Percentiles rank a stretch among this genome's conserved stretches.
phyloP scores from a whole-genome alignment of 2,329 filamentous ascomycete species.

The Fusarium udum region DNA sequence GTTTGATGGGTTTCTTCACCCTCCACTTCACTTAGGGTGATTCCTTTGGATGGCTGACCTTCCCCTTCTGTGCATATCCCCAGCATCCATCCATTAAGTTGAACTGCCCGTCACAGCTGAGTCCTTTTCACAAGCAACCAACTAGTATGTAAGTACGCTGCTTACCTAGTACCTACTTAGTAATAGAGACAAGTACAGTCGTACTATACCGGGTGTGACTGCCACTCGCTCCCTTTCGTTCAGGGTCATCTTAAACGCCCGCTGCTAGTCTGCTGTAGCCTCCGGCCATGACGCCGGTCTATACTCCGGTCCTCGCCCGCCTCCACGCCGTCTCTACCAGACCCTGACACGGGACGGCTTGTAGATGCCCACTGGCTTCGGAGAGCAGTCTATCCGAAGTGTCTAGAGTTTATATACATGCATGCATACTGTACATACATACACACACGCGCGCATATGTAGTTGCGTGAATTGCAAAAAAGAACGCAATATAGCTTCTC shows the following conservation, averaged over 20 bases:
- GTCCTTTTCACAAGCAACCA: not conserved
- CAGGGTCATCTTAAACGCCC: slow-evolving; percentile 4
- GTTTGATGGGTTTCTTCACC: slow-evolving; percentile 6
- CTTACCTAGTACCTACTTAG: not conserved
- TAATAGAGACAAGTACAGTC: not conserved
- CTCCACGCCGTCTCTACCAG: slow-evolving; percentile 15
- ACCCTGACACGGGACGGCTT: not conserved
- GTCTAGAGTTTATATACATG: not conserved
- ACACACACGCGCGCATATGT: not conserved
- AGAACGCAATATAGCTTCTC: not conserved
- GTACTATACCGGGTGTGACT: not conserved
- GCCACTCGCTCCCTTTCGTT: slow-evolving; percentile 1
- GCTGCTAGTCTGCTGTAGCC: not conserved
- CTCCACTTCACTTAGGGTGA: slow-evolving; percentile 3
- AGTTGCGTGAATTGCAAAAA: not conserved
- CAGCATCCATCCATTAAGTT: not conserved
- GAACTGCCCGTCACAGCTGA: not conserved
- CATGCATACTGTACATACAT: not conserved
- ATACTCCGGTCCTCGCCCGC: slow-evolving; percentile 13
- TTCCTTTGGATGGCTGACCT: slow-evolving; percentile 21
- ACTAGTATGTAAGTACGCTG: not conserved
- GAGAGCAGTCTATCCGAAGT: not conserved
- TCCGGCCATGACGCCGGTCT: slow-evolving; percentile 8
- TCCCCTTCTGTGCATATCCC: slow-evolving; percentile 32
- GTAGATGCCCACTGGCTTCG: not conserved